Percentiles rank a stretch among this genome's conserved stretches.
phyloP scores from a whole-genome alignment of 257 asterid species.

The Fraxinus quadrangulata region DNA sequence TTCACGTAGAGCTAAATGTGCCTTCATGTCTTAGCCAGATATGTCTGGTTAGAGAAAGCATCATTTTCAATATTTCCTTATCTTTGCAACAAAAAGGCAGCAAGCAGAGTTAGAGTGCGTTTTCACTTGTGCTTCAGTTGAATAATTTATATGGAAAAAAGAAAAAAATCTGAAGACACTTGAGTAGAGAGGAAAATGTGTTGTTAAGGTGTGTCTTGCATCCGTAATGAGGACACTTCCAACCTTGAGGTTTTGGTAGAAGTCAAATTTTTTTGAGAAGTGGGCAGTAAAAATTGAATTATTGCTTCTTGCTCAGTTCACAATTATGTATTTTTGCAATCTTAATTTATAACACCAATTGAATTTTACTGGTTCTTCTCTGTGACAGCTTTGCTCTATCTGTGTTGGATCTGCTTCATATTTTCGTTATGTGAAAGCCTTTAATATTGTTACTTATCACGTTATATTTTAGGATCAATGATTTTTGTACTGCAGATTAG shows the following conservation, averaged over 20 bases:
- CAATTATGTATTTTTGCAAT: not conserved
- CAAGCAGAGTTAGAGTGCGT: not conserved
- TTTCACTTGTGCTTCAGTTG: not conserved
- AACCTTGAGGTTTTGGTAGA: not conserved
- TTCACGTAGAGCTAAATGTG: not conserved
- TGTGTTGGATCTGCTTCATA: not conserved
- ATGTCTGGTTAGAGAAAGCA: not conserved
- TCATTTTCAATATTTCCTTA: not conserved
- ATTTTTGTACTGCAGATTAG: constrained; percentile 36
- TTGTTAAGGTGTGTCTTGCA: not conserved
- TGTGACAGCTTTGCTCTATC: not conserved
- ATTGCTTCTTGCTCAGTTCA: not conserved
- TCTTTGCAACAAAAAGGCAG: not conserved
- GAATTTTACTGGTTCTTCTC: not conserved
- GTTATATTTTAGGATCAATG: not conserved
- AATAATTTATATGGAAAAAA: not conserved
- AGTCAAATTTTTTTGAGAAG: not conserved
- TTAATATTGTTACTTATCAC: not conserved
- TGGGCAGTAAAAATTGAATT: not conserved
- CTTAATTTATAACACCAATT: not conserved
- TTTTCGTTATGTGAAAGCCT: not conserved
- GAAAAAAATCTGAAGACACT: not conserved
- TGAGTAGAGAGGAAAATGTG: not conserved
- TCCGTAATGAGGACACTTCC: not conserved
- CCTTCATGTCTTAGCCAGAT: not conserved